Evolutionary conservation across 1,284 basidiomycete species (phyloP).

Genomic region (Apiotrichum mycotoxinovorans): DNA sequence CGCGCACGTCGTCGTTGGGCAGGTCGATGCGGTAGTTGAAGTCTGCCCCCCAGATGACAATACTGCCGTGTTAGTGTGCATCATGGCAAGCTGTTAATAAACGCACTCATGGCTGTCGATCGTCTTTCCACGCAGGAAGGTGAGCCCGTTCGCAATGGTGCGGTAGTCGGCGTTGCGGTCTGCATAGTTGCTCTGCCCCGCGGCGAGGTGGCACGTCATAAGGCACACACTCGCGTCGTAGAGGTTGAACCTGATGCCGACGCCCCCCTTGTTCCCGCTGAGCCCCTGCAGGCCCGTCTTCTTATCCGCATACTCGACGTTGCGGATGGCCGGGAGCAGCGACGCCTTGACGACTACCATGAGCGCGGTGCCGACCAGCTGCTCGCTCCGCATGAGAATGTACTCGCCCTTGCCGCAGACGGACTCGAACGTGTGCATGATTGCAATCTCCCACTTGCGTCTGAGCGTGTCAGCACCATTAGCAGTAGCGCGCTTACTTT

Average conservation of each 20-base stretch:
- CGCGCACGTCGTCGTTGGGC: conserved; percentile 73
- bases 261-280: conserved; percentile 95
- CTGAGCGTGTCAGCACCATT: conserved; percentile 51
- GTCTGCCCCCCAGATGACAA: conserved; percentile 87
- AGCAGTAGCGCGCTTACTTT: conserved; percentile 54
- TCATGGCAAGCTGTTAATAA: too few relatives aligned
- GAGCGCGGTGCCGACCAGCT: conserved; percentile 92
- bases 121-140: conserved; percentile 82
- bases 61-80: conserved; percentile 16
- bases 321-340: conserved; percentile 72
- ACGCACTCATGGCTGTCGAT: conserved; percentile 84
- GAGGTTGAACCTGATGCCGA: conserved; percentile 86
- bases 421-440: conserved; percentile 71
- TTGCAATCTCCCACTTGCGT: conserved; percentile 77
- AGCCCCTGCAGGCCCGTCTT: conserved; percentile 98
- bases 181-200: conserved; percentile 81
- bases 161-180: conserved; percentile 91
- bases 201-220: conserved; percentile 85
- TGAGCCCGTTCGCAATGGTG: conserved; percentile 77
- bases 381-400: conserved; percentile 80
- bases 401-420: conserved; percentile 68
- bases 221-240: conserved; percentile 91
- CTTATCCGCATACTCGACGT: conserved; percentile 85
- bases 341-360: conserved; percentile 77
- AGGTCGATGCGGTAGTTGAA: conserved; percentile 92